Percentiles rank a stretch among this genome's conserved stretches.
Conservation (phyloP, 805 yeast genomes). For the Saturnispora sanitii region DNA sequence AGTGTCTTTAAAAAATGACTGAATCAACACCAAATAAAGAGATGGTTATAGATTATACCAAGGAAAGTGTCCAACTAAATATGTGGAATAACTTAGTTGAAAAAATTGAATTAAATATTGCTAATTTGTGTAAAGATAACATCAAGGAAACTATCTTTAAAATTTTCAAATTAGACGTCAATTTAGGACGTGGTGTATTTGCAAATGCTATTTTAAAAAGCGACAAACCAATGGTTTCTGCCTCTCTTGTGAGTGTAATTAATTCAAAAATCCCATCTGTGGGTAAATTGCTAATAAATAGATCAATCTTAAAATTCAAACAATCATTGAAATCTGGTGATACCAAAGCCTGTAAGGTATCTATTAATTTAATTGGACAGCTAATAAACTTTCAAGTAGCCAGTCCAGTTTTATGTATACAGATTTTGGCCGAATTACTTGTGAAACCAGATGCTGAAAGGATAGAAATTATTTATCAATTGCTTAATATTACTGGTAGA, state of each 20-base stretch:
- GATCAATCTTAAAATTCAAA: constrained; percentile 52
- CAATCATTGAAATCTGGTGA: constrained; percentile 40
- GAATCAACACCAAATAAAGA: background rate
- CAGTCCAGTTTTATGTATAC: constrained; percentile 44
- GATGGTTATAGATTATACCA: constrained; percentile 9
- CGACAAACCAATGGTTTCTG: constrained; percentile 44
- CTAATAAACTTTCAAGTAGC: constrained; percentile 54
- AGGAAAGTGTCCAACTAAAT: constrained; percentile 37
- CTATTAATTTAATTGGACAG: constrained; percentile 46
- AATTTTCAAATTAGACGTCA: constrained; percentile 47
- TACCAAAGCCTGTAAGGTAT: constrained; percentile 32
- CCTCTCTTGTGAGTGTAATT: constrained; percentile 42
- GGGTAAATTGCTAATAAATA: constrained; percentile 45
- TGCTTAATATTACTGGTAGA: constrained; percentile 46
- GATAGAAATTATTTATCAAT: constrained; percentile 41
- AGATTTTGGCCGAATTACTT: constrained; percentile 40
- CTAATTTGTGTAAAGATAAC: constrained; percentile 36
- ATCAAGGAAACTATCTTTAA: constrained; percentile 38
- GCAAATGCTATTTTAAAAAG: constrained; percentile 48
- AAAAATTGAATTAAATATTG: constrained; percentile 38
- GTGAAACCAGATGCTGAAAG: constrained; percentile 40
- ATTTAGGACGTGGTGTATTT: constrained; percentile 52
- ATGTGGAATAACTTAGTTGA: constrained; percentile 49
- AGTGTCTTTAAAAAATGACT: no score
- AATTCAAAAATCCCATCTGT: constrained; percentile 61